These are phyloP conservation scores for Pichia kudriavzevii DNA, from an alignment of 1,139 yeast species.

Conservation along the genomic window DNA sequence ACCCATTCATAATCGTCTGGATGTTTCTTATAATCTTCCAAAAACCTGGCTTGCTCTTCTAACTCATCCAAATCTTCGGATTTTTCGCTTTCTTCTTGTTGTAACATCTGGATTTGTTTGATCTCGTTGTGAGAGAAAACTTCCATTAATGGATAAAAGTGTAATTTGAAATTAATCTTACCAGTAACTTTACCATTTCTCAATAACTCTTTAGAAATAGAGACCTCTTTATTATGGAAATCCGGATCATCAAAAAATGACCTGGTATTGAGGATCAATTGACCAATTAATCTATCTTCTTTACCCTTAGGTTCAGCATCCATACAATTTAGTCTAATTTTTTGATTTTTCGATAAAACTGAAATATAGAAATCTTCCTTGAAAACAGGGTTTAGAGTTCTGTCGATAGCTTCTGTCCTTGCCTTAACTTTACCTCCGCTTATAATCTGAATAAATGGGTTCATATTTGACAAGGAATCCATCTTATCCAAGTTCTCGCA, in stretches of 20 bases:
- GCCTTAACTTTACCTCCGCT: constrained; percentile 52
- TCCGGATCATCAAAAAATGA: constrained; percentile 11
- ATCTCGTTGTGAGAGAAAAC: constrained; percentile 53
- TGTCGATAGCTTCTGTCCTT: constrained; percentile 43
- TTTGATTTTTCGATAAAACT: constrained; percentile 54
- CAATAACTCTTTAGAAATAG: constrained; percentile 6
- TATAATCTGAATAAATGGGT: constrained; percentile 59
- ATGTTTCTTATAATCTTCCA: constrained; percentile 44
- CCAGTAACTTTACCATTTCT: constrained; percentile 34
- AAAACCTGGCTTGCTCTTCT: constrained; percentile 34
- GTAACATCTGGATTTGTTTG: constrained; percentile 29
- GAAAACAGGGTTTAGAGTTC: constrained; percentile 49
- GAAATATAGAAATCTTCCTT: constrained; percentile 57
- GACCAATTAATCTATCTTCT: constrained; percentile 58
- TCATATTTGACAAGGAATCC: constrained; percentile 62
- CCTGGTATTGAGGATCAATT: constrained; percentile 35
- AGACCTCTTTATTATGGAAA: constrained; percentile 11
- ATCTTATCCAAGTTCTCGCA: constrained; percentile 52
- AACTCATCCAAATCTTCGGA: constrained; percentile 26
- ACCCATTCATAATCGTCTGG: constrained; percentile 61
- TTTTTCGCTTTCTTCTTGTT: constrained; percentile 26
- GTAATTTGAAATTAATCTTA: constrained; percentile 32
- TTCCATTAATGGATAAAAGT: constrained; percentile 45
- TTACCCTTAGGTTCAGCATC: constrained; percentile 59
- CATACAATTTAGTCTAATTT: constrained; percentile 48